Evolutionary conservation across 2,329 filamentous ascomycete species (phyloP).

Genomic region (Setomelanomma holmii): DNA sequence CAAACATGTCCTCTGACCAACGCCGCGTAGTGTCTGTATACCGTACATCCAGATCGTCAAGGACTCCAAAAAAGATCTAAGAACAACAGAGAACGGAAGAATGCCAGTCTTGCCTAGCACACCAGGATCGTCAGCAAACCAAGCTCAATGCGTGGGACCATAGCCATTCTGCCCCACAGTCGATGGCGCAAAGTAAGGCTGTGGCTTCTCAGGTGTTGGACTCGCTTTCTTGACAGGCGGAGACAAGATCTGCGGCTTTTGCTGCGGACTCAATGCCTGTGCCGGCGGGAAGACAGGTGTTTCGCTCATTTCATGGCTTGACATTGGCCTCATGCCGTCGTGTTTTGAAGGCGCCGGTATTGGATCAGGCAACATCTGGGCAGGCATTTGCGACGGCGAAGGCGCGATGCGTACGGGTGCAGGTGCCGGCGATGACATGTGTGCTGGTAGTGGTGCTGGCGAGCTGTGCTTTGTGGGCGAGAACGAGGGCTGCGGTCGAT

Average conservation of each 20-base stretch:
- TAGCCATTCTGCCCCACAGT: background rate
- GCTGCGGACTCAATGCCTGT: conserved; percentile 65
- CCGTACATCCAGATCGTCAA: background rate
- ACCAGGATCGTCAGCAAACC: background rate
- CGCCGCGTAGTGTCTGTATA: background rate
- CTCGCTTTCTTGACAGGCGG: conserved; percentile 64
- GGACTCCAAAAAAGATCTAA: background rate
- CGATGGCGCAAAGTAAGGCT: background rate
- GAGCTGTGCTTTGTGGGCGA: conserved; percentile 51
- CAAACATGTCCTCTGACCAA: background rate
- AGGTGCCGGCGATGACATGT: conserved; percentile 40
- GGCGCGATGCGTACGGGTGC: conserved; percentile 36
- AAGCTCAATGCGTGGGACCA: background rate
- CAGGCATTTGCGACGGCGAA: conserved; percentile 40
- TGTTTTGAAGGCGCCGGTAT: conserved; percentile 58
- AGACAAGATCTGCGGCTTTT: conserved; percentile 64
- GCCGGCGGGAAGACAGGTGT: conserved; percentile 64
- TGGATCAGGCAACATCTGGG: conserved; percentile 43
- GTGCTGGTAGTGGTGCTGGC: conserved; percentile 42
- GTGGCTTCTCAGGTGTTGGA: background rate
- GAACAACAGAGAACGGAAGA: background rate
- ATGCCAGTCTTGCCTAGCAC: background rate
- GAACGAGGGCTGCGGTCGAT: conserved; percentile 36
- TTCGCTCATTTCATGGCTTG: conserved; percentile 43
- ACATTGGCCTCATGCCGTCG: conserved; percentile 42